phyloP scores from a whole-genome alignment of 2,329 filamentous ascomycete species.

The Trematosphaeria pertusa region DNA sequence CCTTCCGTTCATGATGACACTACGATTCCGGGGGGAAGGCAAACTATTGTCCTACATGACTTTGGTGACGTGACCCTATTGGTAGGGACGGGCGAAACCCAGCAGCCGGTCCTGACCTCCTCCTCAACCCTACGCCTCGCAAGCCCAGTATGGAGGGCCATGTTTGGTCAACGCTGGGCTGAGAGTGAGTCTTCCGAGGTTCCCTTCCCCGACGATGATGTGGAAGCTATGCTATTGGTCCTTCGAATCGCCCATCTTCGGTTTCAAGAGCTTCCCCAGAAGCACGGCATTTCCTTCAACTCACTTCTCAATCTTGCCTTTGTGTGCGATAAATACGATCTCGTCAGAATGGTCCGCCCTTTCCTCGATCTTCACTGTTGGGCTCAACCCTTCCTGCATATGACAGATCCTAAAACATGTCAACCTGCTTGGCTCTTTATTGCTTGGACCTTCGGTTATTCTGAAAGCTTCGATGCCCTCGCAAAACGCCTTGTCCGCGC shows the following conservation, averaged over 20 bases:
- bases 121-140: slow-evolving; percentile 19
- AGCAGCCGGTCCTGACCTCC: slow-evolving; percentile 20
- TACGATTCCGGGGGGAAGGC: slow-evolving; percentile 7
- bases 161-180: slow-evolving; percentile 19
- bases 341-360: slow-evolving; percentile 35
- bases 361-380: slow-evolving; percentile 22
- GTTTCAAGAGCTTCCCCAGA: slow-evolving; percentile 25
- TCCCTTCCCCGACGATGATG: slow-evolving; percentile 38
- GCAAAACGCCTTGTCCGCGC: slow-evolving; percentile 11
- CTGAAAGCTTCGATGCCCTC: slow-evolving; percentile 16
- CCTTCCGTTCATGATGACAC: too few relatives aligned
- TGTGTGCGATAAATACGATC: slow-evolving; percentile 41
- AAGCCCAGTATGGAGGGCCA: slow-evolving; percentile 28
- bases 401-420: slow-evolving; percentile 3
- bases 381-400: slow-evolving; percentile 12
- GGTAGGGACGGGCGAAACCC: slow-evolving; percentile 10
- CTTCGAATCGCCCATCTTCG: slow-evolving; percentile 38
- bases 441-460: slow-evolving; percentile 25
- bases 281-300: slow-evolving; percentile 20
- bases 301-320: slow-evolving; percentile 32
- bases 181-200: slow-evolving; percentile 28
- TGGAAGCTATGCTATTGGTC: slow-evolving; percentile 31
- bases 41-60: slow-evolving; percentile 1
- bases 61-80: slow-evolving; percentile 14
- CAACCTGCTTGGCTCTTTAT: slow-evolving; percentile 20